Evolutionary conservation across 495 filamentous ascomycete genomes (phyloP).

Genomic region (Sabuloglossum arenarium): DNA sequence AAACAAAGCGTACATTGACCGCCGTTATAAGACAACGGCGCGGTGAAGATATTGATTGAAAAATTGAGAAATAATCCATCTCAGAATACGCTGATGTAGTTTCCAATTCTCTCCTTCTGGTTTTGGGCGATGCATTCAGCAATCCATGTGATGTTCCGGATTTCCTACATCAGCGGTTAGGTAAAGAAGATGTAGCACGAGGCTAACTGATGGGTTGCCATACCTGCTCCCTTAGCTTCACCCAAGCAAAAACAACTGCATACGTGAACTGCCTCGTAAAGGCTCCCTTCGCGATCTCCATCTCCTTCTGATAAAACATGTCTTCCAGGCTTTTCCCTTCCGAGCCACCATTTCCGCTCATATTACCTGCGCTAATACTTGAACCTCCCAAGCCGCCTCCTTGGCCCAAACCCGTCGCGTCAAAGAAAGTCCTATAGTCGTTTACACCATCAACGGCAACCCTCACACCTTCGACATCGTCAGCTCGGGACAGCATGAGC

Average conservation of each 20-base stretch:
- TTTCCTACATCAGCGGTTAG: constrained; percentile 43
- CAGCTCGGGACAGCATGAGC: constrained; percentile 82
- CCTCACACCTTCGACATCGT: constrained; percentile 83
- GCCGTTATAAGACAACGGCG: neutral
- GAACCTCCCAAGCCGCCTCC: constrained; percentile 37
- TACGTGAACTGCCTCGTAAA: constrained; percentile 96
- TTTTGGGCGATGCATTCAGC: constrained; percentile 98
- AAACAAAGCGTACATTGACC: no score
- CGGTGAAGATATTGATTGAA: neutral
- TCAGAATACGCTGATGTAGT: constrained; percentile 93
- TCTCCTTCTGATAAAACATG: constrained; percentile 97
- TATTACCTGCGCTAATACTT: constrained; percentile 37
- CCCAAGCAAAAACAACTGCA: constrained; percentile 91
- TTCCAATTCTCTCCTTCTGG: constrained; percentile 96
- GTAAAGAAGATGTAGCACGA: neutral
- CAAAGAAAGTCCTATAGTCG: constrained; percentile 91
- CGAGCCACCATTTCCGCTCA: constrained; percentile 47
- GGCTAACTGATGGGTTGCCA: constrained; percentile 11
- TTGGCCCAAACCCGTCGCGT: constrained; percentile 68
- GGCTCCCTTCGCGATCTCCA: constrained; percentile 86
- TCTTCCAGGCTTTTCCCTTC: constrained; percentile 89
- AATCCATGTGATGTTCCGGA: constrained; percentile 98
- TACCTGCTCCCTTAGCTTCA: constrained; percentile 94
- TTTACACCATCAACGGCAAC: constrained; percentile 77
- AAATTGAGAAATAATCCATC: neutral